Evolutionary conservation across 352 stramenopile species (phyloP).

Genomic region (Aphanomyces euteiches): DNA sequence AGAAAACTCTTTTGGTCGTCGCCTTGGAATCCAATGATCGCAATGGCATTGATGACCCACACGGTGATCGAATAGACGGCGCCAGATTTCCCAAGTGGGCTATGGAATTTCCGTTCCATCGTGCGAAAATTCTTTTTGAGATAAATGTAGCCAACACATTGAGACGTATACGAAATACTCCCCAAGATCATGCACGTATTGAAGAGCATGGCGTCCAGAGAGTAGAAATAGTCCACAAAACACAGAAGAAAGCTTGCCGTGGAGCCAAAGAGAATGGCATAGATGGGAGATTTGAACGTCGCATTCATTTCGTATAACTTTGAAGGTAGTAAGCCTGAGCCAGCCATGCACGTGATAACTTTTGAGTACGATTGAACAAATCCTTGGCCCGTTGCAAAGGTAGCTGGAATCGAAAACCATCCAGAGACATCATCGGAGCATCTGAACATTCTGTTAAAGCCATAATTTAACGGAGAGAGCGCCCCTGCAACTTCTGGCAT

Average conservation of each 20-base stretch:
- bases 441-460: constrained; percentile 36
- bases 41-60: constrained; percentile 36
- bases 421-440: constrained; percentile 26
- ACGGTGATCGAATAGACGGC: constrained; percentile 36
- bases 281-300: neutral
- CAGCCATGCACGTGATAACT: constrained; percentile 38
- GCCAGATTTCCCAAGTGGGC: constrained; percentile 36
- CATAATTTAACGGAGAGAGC: constrained; percentile 20
- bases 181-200: constrained; percentile 31
- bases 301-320: constrained; percentile 24
- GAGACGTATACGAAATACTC: constrained; percentile 33
- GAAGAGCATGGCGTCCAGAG: constrained; percentile 28
- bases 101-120: constrained; percentile 31
- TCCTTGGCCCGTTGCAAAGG: constrained; percentile 39
- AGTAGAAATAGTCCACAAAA: constrained; percentile 30
- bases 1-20: constrained; percentile 32
- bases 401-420: constrained; percentile 36
- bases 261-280: constrained; percentile 18
- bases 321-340: constrained; percentile 37
- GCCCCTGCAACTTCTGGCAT: neutral
- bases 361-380: constrained; percentile 40
- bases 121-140: constrained; percentile 26
- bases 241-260: constrained; percentile 32
- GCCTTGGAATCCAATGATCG: constrained; percentile 36
- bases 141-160: constrained; percentile 40